Conservation (phyloP, 495 filamentous ascomycete species). For the Penicillium manginii region DNA sequence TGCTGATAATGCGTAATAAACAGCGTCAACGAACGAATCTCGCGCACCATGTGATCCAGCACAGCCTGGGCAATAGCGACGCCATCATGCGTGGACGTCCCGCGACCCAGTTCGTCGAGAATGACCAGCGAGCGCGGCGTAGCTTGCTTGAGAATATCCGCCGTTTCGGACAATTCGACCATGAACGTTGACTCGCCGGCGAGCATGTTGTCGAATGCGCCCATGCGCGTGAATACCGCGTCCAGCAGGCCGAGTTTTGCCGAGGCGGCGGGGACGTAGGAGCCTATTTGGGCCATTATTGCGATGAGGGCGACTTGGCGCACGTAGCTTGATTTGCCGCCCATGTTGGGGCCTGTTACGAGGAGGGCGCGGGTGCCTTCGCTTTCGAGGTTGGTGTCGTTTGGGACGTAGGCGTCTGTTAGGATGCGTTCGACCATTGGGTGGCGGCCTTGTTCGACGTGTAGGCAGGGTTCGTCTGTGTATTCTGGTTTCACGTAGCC, state of each 20-base stretch:
- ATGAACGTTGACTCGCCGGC: slow-evolving; percentile 96
- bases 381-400: slow-evolving; percentile 71
- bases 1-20: slow-evolving; percentile 98
- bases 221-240: slow-evolving; percentile 95
- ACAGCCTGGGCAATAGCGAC: slow-evolving; percentile 95
- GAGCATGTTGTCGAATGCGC: slow-evolving; percentile 95
- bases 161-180: slow-evolving; percentile 93
- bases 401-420: slow-evolving; percentile 87
- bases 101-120: slow-evolving; percentile 93
- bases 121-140: slow-evolving; percentile 81
- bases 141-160: slow-evolving; percentile 85
- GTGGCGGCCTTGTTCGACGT: slow-evolving; percentile 79
- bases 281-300: slow-evolving; percentile 94
- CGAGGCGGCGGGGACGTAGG: slow-evolving; percentile 82
- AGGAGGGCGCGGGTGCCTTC: slow-evolving; percentile 74
- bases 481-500: slow-evolving; percentile 90
- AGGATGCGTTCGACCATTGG: slow-evolving; percentile 96
- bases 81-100: slow-evolving; percentile 93
- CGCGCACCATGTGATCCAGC: slow-evolving; percentile 77
- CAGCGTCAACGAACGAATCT: slow-evolving; percentile 74
- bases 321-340: slow-evolving; percentile 94
- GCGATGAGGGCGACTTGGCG: slow-evolving; percentile 88
- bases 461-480: slow-evolving; percentile 67
- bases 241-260: slow-evolving; percentile 81
- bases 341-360: slow-evolving; percentile 98